A percentile compares a stretch with the other conserved stretches of the same genome.
phyloP scores from a whole-genome alignment of 495 filamentous ascomycete genomes.

The Ramalina peruviana region DNA sequence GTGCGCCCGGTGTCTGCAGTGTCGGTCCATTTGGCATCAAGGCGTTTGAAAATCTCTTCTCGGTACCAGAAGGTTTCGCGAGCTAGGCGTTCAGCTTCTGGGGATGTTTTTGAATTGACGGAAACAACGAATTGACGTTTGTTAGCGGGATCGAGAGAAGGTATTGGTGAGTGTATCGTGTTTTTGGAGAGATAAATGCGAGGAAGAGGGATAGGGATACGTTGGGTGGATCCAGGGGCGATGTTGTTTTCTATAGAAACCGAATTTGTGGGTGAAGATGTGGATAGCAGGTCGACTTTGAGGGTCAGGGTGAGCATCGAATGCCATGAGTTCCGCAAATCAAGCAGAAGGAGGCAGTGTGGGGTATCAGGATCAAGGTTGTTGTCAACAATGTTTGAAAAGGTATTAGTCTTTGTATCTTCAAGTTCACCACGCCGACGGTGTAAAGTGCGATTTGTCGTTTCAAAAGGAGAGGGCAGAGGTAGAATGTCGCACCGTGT shows the following conservation, averaged over 20 bases:
- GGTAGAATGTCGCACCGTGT: constrained; percentile 66
- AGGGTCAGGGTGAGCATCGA: constrained; percentile 46
- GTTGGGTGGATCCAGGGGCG: constrained; percentile 62
- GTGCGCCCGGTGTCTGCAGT: constrained; percentile 33
- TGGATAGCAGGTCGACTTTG: constrained; percentile 20
- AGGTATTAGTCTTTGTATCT: too few species aligned
- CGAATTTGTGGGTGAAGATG: not conserved
- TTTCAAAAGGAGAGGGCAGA: constrained; percentile 25
- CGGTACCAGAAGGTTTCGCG: constrained; percentile 90
- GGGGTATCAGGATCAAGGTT: constrained; percentile 18
- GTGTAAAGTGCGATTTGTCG: too few species aligned
- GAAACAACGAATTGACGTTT: constrained; percentile 84
- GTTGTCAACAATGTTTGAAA: too few species aligned
- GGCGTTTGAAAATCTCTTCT: constrained; percentile 59
- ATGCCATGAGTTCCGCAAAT: constrained; percentile 82
- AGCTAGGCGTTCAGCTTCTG: constrained; percentile 61
- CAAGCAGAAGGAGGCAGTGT: constrained; percentile 67
- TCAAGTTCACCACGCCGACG: too few species aligned
- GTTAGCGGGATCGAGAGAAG: constrained; percentile 56
- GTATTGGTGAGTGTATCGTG: constrained; percentile 50
- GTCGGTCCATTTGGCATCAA: constrained; percentile 61
- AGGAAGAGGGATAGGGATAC: constrained; percentile 62
- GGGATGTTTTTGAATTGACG: constrained; percentile 51
- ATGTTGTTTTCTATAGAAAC: constrained; percentile 29
- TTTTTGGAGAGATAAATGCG: constrained; percentile 66